phyloP scores from a whole-genome alignment of 129 eudicot species.

The Mikania micrantha region DNA sequence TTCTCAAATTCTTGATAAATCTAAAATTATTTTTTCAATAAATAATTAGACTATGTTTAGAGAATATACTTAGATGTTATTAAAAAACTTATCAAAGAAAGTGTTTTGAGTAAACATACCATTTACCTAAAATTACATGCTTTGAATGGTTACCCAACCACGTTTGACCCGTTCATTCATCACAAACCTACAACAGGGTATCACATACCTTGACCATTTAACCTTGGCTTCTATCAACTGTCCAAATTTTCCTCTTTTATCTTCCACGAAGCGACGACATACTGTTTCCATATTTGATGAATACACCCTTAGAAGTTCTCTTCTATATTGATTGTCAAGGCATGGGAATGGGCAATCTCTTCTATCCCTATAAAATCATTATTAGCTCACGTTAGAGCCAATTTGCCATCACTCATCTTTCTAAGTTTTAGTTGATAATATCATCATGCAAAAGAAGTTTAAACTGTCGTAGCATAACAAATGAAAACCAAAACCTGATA shows the following conservation, averaged over 20 bases:
- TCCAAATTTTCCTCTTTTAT: conserved; percentile 69
- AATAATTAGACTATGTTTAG: neutral
- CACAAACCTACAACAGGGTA: no score
- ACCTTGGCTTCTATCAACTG: conserved; percentile 79
- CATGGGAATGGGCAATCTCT: conserved; percentile 85
- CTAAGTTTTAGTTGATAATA: neutral
- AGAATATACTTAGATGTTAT: neutral
- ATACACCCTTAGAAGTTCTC: conserved; percentile 87
- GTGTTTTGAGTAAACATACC: neutral
- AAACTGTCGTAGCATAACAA: no score
- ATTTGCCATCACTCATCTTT: no score
- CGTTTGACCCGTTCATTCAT: no score
- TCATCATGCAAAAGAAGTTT: neutral
- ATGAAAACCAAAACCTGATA: conserved; percentile 53
- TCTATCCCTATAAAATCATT: conserved; percentile 55
- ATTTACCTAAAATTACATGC: neutral
- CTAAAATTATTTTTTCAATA: no score
- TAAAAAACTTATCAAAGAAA: no score
- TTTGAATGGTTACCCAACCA: neutral
- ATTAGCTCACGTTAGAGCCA: no score
- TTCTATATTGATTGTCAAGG: conserved; percentile 79
- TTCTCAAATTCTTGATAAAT: neutral
- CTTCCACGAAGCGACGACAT: conserved; percentile 88
- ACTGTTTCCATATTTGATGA: conserved; percentile 80
- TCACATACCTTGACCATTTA: conserved; percentile 82